A percentile compares a stretch with the other conserved stretches of the same genome.
phyloP scores from a whole-genome alignment of 2,329 filamentous ascomycete genomes.

The Aspergillus floridensis region DNA sequence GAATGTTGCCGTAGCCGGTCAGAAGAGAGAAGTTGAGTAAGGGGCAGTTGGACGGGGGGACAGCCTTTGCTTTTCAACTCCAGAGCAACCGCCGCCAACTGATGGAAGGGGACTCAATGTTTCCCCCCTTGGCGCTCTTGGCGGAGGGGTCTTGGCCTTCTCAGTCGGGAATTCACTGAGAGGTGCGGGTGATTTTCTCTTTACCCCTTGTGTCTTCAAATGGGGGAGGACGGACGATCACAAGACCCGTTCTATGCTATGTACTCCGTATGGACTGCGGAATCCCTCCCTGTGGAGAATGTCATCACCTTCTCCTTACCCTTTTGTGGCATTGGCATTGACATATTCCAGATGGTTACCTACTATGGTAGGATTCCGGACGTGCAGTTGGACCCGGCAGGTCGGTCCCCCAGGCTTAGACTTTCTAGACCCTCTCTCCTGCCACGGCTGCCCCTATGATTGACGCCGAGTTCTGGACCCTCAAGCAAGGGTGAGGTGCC shows the following conservation, averaged over 20 bases:
- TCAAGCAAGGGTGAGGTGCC: conserved; percentile 5
- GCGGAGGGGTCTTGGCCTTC: conserved; percentile 21
- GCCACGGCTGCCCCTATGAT: background rate
- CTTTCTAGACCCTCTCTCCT: background rate
- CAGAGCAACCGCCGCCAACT: background rate
- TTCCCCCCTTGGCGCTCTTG: conserved; percentile 22
- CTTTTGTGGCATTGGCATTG: background rate
- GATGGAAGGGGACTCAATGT: conserved; percentile 11
- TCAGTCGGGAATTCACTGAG: conserved; percentile 3
- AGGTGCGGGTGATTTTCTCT: conserved; percentile 6
- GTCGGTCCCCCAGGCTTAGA: background rate
- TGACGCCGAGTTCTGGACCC: background rate
- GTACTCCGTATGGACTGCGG: background rate
- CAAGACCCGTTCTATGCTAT: conserved; percentile 10
- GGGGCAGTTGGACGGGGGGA: conserved; percentile 11
- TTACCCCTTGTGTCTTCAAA: conserved; percentile 5
- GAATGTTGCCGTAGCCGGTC: conserved; percentile 16
- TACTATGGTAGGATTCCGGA: conserved; percentile 2
- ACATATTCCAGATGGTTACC: conserved; percentile 4
- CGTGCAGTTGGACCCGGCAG: conserved; percentile 3
- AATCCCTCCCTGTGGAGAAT: background rate
- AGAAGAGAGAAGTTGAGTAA: conserved; percentile 14
- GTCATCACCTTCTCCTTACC: background rate
- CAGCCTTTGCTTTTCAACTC: conserved; percentile 1
- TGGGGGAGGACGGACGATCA: conserved; percentile 14